Percentiles rank a stretch among this genome's conserved stretches.
Evolutionary conservation across 331 rosid genomes (phyloP).

Genomic region (Cydonia oblonga): DNA sequence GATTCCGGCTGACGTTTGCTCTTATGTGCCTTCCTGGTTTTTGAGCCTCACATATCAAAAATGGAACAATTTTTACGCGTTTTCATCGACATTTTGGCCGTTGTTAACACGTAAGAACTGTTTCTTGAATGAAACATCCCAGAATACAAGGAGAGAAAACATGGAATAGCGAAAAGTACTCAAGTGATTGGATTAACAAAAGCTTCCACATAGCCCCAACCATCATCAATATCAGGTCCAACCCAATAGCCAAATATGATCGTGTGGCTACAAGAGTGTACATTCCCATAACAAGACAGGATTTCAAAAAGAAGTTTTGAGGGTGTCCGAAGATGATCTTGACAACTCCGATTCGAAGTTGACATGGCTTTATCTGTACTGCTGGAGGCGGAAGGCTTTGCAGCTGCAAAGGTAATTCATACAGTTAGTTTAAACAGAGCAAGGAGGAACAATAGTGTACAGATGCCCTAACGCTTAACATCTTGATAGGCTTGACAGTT

Average conservation of each 20-base stretch:
- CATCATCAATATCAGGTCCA: constrained; percentile 90
- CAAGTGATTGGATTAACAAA: constrained; percentile 38
- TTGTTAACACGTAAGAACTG: too few species aligned
- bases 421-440: constrained; percentile 12
- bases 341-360: constrained; percentile 18
- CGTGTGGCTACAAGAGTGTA: constrained; percentile 22
- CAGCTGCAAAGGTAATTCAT: constrained; percentile 49
- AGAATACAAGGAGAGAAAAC: constrained; percentile 4
- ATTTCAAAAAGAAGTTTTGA: constrained; percentile 21
- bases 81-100: background rate
- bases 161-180: background rate
- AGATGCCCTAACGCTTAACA: background rate
- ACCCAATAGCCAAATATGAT: constrained; percentile 79
- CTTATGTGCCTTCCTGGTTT: background rate
- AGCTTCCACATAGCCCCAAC: constrained; percentile 88
- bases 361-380: constrained; percentile 13
- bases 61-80: background rate
- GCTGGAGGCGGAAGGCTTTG: constrained; percentile 22
- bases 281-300: constrained; percentile 21
- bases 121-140: background rate
- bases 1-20: background rate
- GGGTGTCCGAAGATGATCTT: constrained; percentile 13
- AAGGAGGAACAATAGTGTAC: background rate
- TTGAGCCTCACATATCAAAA: background rate
- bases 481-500: background rate